Evolutionary conservation across 106 monocot species (phyloP), one percentile per base, ranked within the genome.

Genomic region (Vanilla planifolia): DNA sequence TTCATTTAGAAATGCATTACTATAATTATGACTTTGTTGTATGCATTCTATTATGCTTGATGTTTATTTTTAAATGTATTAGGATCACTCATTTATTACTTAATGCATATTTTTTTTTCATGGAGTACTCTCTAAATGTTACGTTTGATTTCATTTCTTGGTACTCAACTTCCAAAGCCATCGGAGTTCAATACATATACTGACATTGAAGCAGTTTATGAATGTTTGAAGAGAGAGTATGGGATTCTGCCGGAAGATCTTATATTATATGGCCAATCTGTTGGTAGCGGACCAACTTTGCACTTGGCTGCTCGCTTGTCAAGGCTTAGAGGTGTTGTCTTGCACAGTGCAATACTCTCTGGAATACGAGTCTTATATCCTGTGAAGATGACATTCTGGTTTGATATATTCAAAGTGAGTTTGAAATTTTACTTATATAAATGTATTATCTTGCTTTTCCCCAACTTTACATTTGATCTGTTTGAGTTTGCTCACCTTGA

Each of bases 151-250:
- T 43, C 9, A n/a, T 56, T 55, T 57, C 5, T 57, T 33, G 16
- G 15, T 30, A 32, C 29, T 62, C 32, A 25, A 23, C 41, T 15
- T 39, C 33, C n/a, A 68, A 64, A 96, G 95, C 95, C 95, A 64
- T 81, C 95, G 5, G 95, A 96, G 48, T 60, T 85, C 64, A 96
- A 96, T 50, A 96, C 95, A 44, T 96, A 96, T 61, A 78, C 73
- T 27, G 95, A 96, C 84, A 96, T 96, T 69, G 90, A 96, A 68
- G 90, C 95, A 17, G 90, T 96, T 20, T 86, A 86, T 55, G 84
- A 89, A 41, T 96, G 90, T 29, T 63, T 96, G 45, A 84, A 76
- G 72, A 81, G 69, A 63, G 76, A 90, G 36, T 90, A 90, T 42
- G 79, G 73, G 34, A 73, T 86, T 33, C 65, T 30, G 55, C 78